A percentile compares a stretch with the other conserved stretches of the same genome.
Evolutionary conservation across 257 asterid genomes (phyloP).

Genomic region (Mentha longifolia): DNA sequence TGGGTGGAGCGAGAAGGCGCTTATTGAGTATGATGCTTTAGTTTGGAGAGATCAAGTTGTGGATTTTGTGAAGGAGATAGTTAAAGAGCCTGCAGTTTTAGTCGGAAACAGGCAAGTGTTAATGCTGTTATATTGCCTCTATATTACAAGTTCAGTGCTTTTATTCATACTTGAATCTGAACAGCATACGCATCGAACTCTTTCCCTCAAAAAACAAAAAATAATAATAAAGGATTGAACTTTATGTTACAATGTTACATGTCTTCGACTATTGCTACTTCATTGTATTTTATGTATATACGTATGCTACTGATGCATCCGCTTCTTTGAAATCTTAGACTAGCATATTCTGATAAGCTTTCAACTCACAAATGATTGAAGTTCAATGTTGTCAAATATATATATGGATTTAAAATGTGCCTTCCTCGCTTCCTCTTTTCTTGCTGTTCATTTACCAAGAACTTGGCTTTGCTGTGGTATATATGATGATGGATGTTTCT

Average conservation of each 20-base stretch:
- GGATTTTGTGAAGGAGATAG: slow-evolving; percentile 82
- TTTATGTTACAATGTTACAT: too few species aligned
- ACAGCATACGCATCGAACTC: neutral
- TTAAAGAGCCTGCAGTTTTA: slow-evolving; percentile 84
- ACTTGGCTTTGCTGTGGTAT: neutral
- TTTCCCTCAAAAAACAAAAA: too few species aligned
- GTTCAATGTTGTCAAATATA: neutral
- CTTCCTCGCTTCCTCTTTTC: neutral
- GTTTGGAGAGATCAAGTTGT: slow-evolving; percentile 95
- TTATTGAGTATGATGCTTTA: slow-evolving; percentile 83
- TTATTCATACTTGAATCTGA: too few species aligned
- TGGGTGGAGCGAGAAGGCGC: slow-evolving; percentile 99
- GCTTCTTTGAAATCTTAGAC: slow-evolving; percentile 13
- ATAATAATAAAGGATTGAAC: too few species aligned
- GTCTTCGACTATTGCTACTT: neutral
- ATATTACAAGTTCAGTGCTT: slow-evolving; percentile 8
- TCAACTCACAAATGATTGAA: neutral
- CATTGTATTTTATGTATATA: neutral
- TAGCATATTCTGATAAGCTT: neutral
- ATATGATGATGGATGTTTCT: neutral
- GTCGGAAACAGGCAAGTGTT: slow-evolving; percentile 84
- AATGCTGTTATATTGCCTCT: slow-evolving; percentile 4
- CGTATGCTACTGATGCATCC: slow-evolving; percentile 8
- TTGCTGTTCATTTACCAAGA: neutral
- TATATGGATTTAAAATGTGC: neutral